A percentile compares a stretch with the other conserved stretches of the same genome.
These are phyloP conservation scores for Lachancea nothofagi DNA, from an alignment of 805 yeast genomes.

Conservation along the genomic window DNA sequence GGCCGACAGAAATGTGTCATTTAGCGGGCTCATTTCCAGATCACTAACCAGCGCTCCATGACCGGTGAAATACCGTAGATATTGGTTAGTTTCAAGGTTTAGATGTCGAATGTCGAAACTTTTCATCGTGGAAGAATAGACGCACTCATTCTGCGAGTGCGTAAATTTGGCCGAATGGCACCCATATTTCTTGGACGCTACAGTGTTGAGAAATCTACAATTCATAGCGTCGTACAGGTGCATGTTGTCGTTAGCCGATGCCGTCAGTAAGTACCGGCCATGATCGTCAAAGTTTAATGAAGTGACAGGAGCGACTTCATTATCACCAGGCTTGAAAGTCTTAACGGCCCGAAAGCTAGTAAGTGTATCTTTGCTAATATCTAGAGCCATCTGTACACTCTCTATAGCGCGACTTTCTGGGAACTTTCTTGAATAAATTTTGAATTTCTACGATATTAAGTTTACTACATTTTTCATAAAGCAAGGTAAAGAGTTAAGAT, in stretches of 20 bases:
- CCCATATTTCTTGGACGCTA: conserved; percentile 87
- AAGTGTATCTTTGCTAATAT: conserved; percentile 27
- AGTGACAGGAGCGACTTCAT: conserved; percentile 51
- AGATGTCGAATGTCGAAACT: conserved; percentile 73
- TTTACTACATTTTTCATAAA: neutral
- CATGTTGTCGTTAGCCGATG: conserved; percentile 77
- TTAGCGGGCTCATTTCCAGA: conserved; percentile 66
- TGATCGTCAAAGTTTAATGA: conserved; percentile 75
- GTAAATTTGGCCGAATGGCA: conserved; percentile 82
- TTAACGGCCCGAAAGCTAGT: conserved; percentile 40
- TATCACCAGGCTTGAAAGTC: conserved; percentile 44
- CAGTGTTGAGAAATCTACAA: conserved; percentile 63
- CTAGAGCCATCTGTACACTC: conserved; percentile 13
- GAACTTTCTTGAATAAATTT: neutral
- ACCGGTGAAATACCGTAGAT: conserved; percentile 80
- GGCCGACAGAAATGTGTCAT: conserved; percentile 59
- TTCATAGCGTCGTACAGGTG: conserved; percentile 73
- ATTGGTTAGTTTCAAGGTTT: conserved; percentile 70
- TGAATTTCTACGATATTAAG: neutral
- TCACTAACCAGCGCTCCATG: conserved; percentile 73
- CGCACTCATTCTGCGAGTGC: conserved; percentile 62
- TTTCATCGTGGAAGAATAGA: conserved; percentile 78
- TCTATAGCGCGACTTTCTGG: neutral
- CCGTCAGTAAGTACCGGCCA: conserved; percentile 69
- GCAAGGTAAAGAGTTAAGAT: too few species aligned